Evolutionary conservation across 2,329 filamentous ascomycete species (phyloP), one percentile per base, ranked within the genome.

Genomic region (Fusarium nodosum): DNA sequence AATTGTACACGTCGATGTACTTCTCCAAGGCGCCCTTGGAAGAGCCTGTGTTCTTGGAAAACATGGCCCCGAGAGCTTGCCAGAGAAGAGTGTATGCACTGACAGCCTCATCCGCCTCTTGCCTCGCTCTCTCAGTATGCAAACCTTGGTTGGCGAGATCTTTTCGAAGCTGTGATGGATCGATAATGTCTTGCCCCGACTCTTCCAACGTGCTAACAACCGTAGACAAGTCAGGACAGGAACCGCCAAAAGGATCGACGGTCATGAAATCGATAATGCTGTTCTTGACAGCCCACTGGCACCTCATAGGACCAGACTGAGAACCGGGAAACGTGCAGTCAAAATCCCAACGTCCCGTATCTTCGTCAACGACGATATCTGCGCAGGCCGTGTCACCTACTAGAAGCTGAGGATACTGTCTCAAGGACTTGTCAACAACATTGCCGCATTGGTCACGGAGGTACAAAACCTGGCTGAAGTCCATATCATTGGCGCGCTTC

Each of bases 371-470:
- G 7, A 66, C 55, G 8, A 77, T 69, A 4, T 75, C 69, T 2
- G 66, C 66, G 56, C 80, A 82, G 11, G 72, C 66, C 1, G 77
- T 75, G 7, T 74, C 71, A 4, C 79, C 80, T 9, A 82, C 62
- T 4, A 60, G 64, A 15, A 82, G 75, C 15, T 72, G 64, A 7
- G 75, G 79, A 56, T 72, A 80, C 50, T 57, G 70, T 9, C 72
- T 69, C 18, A 78, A 66, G 11, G 66, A 62, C 33, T 61, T 69
- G 4, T 68, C 68, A n/a, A 79, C 69, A 0, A 74, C 67, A 6
- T 74, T 69, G 7, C 74, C 75, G 46, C 80, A 82, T 52, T 82
- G 80, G 28, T 82, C 79, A 7, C 56, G 64, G 7, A 82, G 71
- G 41, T 75, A 73, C 11, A 82, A 65, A 0, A 72, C 59, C 42